Conservation (phyloP, 2,329 filamentous ascomycete genomes). For the Cladosporium sp. region DNA sequence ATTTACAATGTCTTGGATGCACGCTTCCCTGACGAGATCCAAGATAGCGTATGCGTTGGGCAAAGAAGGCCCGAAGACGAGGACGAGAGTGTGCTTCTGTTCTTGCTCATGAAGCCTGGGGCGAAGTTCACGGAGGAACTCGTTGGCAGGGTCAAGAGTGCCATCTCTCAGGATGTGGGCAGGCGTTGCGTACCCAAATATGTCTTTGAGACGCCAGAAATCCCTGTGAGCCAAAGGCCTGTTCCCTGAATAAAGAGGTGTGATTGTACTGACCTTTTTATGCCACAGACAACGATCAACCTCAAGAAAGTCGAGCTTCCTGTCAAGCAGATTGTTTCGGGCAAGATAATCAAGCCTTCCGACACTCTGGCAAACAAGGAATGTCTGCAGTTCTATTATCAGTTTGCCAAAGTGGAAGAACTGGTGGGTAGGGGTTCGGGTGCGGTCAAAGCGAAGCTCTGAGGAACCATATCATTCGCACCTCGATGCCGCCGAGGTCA, state of each 20-base stretch:
- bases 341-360: conserved; percentile 70
- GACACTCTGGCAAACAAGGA: conserved; percentile 76
- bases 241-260: neutral
- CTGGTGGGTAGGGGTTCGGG: conserved; percentile 35
- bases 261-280: neutral
- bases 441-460: conserved; percentile 12
- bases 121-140: conserved; percentile 56
- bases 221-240: conserved; percentile 62
- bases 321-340: conserved; percentile 80
- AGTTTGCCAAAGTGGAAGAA: conserved; percentile 71
- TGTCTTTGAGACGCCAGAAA: conserved; percentile 77
- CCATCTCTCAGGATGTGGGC: conserved; percentile 66
- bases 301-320: conserved; percentile 83
- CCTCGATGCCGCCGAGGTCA: neutral
- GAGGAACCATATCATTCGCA: neutral
- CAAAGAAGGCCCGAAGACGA: conserved; percentile 64
- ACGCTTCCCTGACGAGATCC: conserved; percentile 62
- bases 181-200: conserved; percentile 75
- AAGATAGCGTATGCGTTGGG: conserved; percentile 77
- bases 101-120: conserved; percentile 61
- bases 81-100: conserved; percentile 61
- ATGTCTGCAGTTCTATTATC: conserved; percentile 75
- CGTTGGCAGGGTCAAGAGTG: conserved; percentile 60
- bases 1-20: conserved; percentile 74
- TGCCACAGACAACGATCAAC: conserved; percentile 70